Evolutionary conservation across 257 asterid species (phyloP).

Genomic region (Perilla frutescens): DNA sequence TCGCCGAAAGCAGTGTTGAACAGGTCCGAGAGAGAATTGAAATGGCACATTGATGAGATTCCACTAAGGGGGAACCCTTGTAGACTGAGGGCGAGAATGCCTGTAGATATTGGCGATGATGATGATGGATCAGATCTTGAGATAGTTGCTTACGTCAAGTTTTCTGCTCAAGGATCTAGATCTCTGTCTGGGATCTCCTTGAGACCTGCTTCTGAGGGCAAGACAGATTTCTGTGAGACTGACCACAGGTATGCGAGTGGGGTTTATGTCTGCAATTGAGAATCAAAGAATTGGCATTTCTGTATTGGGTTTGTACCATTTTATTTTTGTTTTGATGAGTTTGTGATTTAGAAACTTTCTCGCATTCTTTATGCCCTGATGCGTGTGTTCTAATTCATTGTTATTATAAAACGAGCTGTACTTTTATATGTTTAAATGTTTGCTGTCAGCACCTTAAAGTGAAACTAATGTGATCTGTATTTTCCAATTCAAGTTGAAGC

Average conservation of each 20-base stretch:
- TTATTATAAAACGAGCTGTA: slow-evolving; percentile 10
- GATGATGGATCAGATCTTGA: slow-evolving; percentile 82
- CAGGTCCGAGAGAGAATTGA: slow-evolving; percentile 85
- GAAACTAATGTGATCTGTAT: slow-evolving; percentile 7
- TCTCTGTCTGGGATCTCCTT: slow-evolving; percentile 89
- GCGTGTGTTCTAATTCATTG: slow-evolving; percentile 34
- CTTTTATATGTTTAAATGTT: slow-evolving; percentile 9
- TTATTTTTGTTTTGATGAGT: slow-evolving; percentile 42
- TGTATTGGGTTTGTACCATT: slow-evolving; percentile 34
- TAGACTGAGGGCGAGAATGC: slow-evolving; percentile 86
- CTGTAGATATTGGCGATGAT: slow-evolving; percentile 78
- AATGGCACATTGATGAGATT: slow-evolving; percentile 90
- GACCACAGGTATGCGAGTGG: slow-evolving; percentile 90
- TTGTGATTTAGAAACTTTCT: slow-evolving; percentile 35
- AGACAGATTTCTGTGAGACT: slow-evolving; percentile 77
- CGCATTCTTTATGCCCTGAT: slow-evolving; percentile 39
- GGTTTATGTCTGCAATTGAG: slow-evolving; percentile 72
- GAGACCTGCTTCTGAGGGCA: slow-evolving; percentile 86
- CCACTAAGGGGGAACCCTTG: slow-evolving; percentile 83
- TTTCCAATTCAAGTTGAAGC: slow-evolving; percentile 8
- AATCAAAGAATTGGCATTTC: slow-evolving; percentile 23
- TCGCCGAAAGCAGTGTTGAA: slow-evolving; percentile 93
- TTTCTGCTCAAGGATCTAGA: slow-evolving; percentile 65
- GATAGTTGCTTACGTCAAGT: slow-evolving; percentile 70
- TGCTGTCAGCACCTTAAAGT: neutral